Evolutionary conservation across 306 rosid species (phyloP).

Genomic region (Cucurbita argyrosperma): DNA sequence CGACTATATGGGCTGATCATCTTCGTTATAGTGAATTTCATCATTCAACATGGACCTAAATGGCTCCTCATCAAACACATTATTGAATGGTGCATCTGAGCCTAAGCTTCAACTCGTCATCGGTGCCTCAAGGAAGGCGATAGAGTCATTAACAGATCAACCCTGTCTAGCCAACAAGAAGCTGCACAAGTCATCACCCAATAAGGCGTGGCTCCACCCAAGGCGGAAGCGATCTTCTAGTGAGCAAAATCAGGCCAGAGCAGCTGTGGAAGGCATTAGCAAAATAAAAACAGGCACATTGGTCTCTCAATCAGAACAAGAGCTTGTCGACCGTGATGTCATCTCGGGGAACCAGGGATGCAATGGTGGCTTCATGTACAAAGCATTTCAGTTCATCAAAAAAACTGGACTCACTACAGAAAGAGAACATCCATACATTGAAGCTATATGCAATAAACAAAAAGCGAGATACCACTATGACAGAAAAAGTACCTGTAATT

Average conservation of each 20-base stretch:
- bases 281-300: constrained; percentile 46
- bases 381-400: constrained; percentile 38
- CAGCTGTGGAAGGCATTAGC: constrained; percentile 69
- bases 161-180: constrained; percentile 49
- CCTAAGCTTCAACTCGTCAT: constrained; percentile 28
- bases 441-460: constrained; percentile 19
- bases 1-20: constrained; percentile 58
- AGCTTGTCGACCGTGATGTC: constrained; percentile 55
- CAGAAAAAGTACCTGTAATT: constrained; percentile 32
- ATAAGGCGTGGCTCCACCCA: constrained; percentile 16
- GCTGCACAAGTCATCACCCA: constrained; percentile 57
- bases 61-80: constrained; percentile 64
- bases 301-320: constrained; percentile 50
- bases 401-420: constrained; percentile 26
- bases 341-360: constrained; percentile 39
- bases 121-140: constrained; percentile 50
- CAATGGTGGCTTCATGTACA: constrained; percentile 50
- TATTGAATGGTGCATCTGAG: not conserved
- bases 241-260: constrained; percentile 50
- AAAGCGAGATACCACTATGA: constrained; percentile 13
- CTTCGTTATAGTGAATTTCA: constrained; percentile 21
- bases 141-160: constrained; percentile 59
- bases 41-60: constrained; percentile 67
- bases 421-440: constrained; percentile 35
- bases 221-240: constrained; percentile 21